phyloP scores from a whole-genome alignment of 1,139 yeast genomes.

The Hyphopichia pseudoburtonii region DNA sequence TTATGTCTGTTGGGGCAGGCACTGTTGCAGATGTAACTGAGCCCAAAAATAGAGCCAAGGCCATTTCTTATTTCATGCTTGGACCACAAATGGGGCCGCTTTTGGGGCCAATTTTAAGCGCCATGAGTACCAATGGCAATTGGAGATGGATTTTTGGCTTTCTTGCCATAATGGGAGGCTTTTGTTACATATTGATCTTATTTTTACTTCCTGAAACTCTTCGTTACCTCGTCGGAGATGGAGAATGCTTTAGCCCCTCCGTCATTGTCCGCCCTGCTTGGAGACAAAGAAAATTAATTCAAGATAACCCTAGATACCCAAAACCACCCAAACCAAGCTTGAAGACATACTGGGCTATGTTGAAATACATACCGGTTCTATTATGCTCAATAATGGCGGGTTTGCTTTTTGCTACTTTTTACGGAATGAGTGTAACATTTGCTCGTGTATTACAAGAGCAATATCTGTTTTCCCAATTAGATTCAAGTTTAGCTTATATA shows the following conservation, averaged over 20 bases:
- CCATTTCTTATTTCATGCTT: constrained; percentile 54
- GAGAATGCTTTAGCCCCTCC: constrained; percentile 24
- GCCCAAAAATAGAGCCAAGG: constrained; percentile 49
- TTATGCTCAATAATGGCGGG: constrained; percentile 52
- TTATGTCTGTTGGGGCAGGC: constrained; percentile 57
- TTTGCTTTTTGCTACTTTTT: constrained; percentile 54
- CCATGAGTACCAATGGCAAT: constrained; percentile 30
- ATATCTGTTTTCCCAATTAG: constrained; percentile 36
- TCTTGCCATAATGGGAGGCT: constrained; percentile 43
- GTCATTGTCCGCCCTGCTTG: constrained; percentile 29
- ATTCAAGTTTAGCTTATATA: constrained; percentile 48
- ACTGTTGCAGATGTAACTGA: constrained; percentile 52
- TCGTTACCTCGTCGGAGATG: constrained; percentile 56
- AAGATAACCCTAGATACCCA: constrained; percentile 30
- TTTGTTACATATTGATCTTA: constrained; percentile 38
- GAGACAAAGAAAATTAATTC: constrained; percentile 26
- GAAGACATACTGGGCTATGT: constrained; percentile 32
- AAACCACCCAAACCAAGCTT: constrained; percentile 51
- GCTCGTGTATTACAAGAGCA: constrained; percentile 36
- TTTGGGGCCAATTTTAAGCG: constrained; percentile 52
- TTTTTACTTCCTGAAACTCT: constrained; percentile 55
- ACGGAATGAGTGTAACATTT: constrained; percentile 54
- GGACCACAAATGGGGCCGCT: constrained; percentile 64
- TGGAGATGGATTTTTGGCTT: constrained; percentile 65
- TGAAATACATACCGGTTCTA: constrained; percentile 45